phyloP scores from a whole-genome alignment of 2,329 filamentous ascomycete species.

The Dothistroma septosporum region DNA sequence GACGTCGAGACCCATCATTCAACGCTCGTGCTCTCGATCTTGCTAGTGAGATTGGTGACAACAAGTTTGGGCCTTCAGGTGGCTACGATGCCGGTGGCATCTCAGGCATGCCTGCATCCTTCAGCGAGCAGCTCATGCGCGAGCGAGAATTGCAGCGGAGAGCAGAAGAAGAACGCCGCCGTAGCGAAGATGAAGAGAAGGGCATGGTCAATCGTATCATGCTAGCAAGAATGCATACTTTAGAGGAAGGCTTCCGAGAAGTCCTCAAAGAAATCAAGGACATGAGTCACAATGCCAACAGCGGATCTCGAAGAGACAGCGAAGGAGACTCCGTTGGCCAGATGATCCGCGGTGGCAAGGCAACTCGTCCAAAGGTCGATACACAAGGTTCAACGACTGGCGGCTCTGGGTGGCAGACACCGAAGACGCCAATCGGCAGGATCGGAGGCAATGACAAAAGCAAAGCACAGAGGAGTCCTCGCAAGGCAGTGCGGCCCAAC shows the following conservation, averaged over 20 bases:
- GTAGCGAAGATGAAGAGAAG: constrained; percentile 52
- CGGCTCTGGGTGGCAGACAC: constrained; percentile 18
- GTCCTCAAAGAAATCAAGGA: constrained; percentile 41
- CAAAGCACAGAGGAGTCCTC: constrained; percentile 24
- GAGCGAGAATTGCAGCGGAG: constrained; percentile 50
- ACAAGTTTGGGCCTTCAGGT: constrained; percentile 54
- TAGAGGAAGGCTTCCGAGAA: constrained; percentile 86
- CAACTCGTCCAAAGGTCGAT: constrained; percentile 16
- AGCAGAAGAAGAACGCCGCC: constrained; percentile 36
- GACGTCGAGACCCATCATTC: constrained; percentile 57
- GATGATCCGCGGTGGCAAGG: constrained; percentile 10
- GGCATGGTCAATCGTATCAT: constrained; percentile 75
- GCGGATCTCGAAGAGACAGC: constrained; percentile 28
- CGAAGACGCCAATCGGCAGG: constrained; percentile 25
- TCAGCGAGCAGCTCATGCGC: constrained; percentile 48
- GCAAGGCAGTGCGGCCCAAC: constrained; percentile 21
- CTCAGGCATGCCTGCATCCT: constrained; percentile 35
- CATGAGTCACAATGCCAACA: constrained; percentile 24
- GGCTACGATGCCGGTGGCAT: constrained; percentile 40
- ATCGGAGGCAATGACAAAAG: constrained; percentile 25
- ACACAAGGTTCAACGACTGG: constrained; percentile 9
- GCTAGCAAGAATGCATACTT: constrained; percentile 83
- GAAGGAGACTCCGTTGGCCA: constrained; percentile 24
- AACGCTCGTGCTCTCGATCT: constrained; percentile 61
- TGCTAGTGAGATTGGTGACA: constrained; percentile 68